Conservation (phyloP, 352 stramenopile genomes). For the Pythium grandisporangium region DNA sequence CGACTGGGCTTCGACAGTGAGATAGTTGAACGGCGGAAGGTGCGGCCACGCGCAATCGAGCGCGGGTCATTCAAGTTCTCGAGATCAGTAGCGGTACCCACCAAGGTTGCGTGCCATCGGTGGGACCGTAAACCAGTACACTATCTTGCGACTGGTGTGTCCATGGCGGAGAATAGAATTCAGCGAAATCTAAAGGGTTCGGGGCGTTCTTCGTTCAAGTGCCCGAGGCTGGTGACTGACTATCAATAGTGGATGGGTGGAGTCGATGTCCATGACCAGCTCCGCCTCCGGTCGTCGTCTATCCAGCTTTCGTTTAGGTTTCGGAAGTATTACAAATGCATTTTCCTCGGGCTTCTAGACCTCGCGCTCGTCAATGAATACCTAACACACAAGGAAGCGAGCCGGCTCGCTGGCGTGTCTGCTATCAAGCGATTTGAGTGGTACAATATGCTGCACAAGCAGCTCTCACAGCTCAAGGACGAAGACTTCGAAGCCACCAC, state of each 20-base stretch:
- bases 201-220: constrained; percentile 3
- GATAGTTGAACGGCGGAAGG: constrained; percentile 4
- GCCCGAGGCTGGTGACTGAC: constrained; percentile 12
- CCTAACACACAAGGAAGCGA: constrained; percentile 8
- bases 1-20: constrained; percentile 1
- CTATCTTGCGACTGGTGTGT: constrained; percentile 13
- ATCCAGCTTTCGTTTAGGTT: constrained; percentile 6
- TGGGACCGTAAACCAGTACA: constrained; percentile 22
- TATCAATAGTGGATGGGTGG: constrained; percentile 22
- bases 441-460: constrained; percentile 1
- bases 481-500: constrained; percentile 9
- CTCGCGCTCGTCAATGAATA: constrained; percentile 14
- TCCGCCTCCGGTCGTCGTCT: constrained; percentile 12
- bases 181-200: constrained; percentile 12
- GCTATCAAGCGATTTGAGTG: constrained; percentile 4
- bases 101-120: constrained; percentile 11
- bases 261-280: constrained; percentile 15
- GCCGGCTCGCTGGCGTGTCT: background rate
- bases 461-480: constrained; percentile 4
- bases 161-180: constrained; percentile 3
- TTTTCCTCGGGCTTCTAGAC: constrained; percentile 9
- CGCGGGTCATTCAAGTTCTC: constrained; percentile 12
- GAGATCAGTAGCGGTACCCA: constrained; percentile 1
- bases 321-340: constrained; percentile 13
- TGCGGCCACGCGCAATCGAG: constrained; percentile 3